These are phyloP conservation scores for Pythium aphanidermatum DNA, from an alignment of 352 stramenopile species.

Conservation along the genomic window DNA sequence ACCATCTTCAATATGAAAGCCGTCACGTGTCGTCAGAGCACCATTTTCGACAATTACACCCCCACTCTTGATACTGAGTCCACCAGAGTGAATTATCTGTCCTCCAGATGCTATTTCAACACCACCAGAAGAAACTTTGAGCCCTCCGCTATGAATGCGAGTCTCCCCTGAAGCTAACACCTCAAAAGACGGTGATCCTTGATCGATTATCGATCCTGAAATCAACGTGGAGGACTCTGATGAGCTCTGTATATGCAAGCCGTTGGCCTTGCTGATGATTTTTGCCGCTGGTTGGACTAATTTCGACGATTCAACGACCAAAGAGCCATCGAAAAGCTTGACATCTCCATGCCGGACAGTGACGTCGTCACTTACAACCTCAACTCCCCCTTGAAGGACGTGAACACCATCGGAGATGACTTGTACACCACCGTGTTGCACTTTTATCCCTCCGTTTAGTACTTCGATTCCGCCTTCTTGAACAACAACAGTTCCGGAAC, in stretches of 20 bases:
- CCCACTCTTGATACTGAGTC: conserved; percentile 45
- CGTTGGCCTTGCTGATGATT: conserved; percentile 1
- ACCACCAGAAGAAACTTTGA: conserved; percentile 45
- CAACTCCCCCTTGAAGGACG: conserved; percentile 20
- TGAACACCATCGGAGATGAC: conserved; percentile 53
- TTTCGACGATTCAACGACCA: conserved; percentile 20
- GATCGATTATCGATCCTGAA: conserved; percentile 3
- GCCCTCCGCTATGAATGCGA: conserved; percentile 43
- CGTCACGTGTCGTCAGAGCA: conserved; percentile 40
- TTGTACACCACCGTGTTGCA: conserved; percentile 50
- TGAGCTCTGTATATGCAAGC: conserved; percentile 24
- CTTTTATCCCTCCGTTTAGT: conserved; percentile 43
- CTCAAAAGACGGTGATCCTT: conserved; percentile 42
- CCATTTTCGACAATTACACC: conserved; percentile 49
- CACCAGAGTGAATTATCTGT: conserved; percentile 50
- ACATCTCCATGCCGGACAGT: conserved; percentile 41
- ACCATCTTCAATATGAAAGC: conserved; percentile 57
- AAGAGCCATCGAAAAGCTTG: conserved; percentile 26
- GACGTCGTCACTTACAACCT: conserved; percentile 17
- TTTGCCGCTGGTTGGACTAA: background rate
- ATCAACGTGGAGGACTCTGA: background rate
- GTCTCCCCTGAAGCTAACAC: conserved; percentile 43
- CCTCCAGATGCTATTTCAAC: conserved; percentile 50
- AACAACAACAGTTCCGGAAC: conserved; percentile 44
- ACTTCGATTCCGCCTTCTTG: conserved; percentile 54